Conservation (phyloP, 768 basidiomycete species). For the Heimioporus sp. region DNA sequence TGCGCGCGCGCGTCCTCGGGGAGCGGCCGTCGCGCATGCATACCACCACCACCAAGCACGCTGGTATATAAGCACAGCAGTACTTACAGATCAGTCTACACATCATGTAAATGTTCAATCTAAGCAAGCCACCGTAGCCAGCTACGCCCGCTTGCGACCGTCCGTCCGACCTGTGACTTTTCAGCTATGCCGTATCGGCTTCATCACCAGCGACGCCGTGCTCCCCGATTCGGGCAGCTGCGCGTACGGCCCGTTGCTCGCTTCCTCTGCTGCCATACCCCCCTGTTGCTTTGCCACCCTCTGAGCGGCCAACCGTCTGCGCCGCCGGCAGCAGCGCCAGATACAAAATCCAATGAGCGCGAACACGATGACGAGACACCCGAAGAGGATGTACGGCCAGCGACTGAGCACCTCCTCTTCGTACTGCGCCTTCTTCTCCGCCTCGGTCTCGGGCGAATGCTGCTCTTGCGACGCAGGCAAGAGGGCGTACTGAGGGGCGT, state of each 20-base stretch:
- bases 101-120: too few species aligned
- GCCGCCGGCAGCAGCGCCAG: conserved; percentile 60
- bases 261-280: not conserved
- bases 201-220: conserved; percentile 28
- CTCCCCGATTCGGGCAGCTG: conserved; percentile 27
- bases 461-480: conserved; percentile 58
- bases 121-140: conserved; percentile 29
- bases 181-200: conserved; percentile 23
- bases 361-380: conserved; percentile 51
- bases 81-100: too few species aligned
- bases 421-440: conserved; percentile 65
- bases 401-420: conserved; percentile 63
- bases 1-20: conserved; percentile 4
- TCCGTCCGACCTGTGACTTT: conserved; percentile 6
- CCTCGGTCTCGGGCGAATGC: conserved; percentile 59
- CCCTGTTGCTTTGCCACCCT: conserved; percentile 18
- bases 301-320: conserved; percentile 31
- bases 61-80: too few species aligned
- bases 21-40: not conserved
- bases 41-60: too few species aligned
- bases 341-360: conserved; percentile 47
- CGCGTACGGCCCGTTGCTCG: conserved; percentile 18
- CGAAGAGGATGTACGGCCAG: conserved; percentile 71
- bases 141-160: conserved; percentile 22
- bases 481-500: conserved; percentile 52